These are phyloP conservation scores for Yarrowia keelungensis DNA, from an alignment of 805 yeast genomes.

Conservation along the genomic window DNA sequence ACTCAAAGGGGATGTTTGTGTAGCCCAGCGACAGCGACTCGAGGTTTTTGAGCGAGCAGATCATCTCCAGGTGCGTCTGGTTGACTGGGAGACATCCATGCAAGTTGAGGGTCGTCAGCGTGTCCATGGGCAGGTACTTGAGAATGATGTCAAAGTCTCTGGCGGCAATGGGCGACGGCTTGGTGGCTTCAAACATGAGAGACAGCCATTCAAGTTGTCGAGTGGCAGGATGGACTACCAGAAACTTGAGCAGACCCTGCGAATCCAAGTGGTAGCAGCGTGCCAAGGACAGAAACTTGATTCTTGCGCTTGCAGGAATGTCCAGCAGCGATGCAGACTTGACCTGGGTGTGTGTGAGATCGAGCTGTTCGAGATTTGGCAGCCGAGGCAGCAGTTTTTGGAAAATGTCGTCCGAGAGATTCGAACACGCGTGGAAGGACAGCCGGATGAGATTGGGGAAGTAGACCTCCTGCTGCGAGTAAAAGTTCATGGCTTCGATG, in stretches of 20 bases:
- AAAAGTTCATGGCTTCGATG: conserved; percentile 41
- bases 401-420: conserved; percentile 65
- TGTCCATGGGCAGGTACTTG: conserved; percentile 51
- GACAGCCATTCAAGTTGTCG: conserved; percentile 69
- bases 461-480: conserved; percentile 40
- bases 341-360: conserved; percentile 80
- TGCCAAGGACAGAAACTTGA: conserved; percentile 77
- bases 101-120: conserved; percentile 60
- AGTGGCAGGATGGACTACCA: conserved; percentile 73
- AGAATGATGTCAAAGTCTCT: conserved; percentile 60
- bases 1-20: conserved; percentile 46
- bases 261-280: conserved; percentile 73
- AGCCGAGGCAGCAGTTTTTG: conserved; percentile 64
- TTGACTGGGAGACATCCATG: conserved; percentile 67
- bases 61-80: conserved; percentile 48
- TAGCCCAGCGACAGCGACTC: conserved; percentile 49
- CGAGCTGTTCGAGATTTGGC: conserved; percentile 67
- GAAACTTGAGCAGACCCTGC: conserved; percentile 70
- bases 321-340: conserved; percentile 65
- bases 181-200: conserved; percentile 67
- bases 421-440: conserved; percentile 89
- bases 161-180: conserved; percentile 61
- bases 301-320: conserved; percentile 62
- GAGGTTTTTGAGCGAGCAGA: conserved; percentile 45
- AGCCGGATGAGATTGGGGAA: conserved; percentile 54